These are phyloP conservation scores for Parasarocladium wereldwijsianum DNA, from an alignment of 2,329 filamentous ascomycete species.

Conservation along the genomic window DNA sequence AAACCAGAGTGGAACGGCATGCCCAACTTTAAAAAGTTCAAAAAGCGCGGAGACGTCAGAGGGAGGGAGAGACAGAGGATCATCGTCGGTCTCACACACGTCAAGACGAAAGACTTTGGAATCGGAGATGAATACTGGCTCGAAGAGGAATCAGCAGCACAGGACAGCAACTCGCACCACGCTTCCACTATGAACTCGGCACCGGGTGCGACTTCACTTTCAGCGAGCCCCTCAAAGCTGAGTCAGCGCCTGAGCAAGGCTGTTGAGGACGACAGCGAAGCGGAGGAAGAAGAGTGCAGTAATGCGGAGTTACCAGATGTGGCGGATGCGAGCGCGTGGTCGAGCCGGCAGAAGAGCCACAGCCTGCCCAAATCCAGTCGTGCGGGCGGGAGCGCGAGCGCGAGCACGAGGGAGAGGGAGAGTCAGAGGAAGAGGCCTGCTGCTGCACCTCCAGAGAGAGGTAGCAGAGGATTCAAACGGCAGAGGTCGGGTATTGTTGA, in stretches of 20 bases:
- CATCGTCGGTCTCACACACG: conserved; percentile 59
- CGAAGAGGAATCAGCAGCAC: conserved; percentile 34
- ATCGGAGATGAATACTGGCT: conserved; percentile 68
- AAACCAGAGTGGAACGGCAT: conserved; percentile 83
- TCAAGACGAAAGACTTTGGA: conserved; percentile 55
- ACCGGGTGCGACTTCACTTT: no score
- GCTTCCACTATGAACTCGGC: no score
- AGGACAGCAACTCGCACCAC: no score
- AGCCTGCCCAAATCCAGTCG: no score
- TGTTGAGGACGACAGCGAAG: conserved; percentile 4
- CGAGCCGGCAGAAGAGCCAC: no score
- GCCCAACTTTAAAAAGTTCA: conserved; percentile 91
- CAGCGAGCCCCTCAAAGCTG: no score
- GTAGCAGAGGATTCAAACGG: conserved; percentile 14
- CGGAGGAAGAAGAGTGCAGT: conserved; percentile 15
- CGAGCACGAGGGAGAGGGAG: conserved; percentile 12
- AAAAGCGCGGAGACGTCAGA: conserved; percentile 34
- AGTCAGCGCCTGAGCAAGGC: no score
- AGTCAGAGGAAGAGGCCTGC: conserved; percentile 19
- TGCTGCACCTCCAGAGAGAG: conserved; percentile 17
- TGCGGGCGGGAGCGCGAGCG: no score
- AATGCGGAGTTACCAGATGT: no score
- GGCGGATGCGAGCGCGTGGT: conserved; percentile 6
- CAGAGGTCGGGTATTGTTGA: no score
- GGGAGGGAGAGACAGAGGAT: conserved; percentile 31